Evolutionary conservation across 1,284 basidiomycete genomes (phyloP).

Genomic region (Schizophyllum amplum): DNA sequence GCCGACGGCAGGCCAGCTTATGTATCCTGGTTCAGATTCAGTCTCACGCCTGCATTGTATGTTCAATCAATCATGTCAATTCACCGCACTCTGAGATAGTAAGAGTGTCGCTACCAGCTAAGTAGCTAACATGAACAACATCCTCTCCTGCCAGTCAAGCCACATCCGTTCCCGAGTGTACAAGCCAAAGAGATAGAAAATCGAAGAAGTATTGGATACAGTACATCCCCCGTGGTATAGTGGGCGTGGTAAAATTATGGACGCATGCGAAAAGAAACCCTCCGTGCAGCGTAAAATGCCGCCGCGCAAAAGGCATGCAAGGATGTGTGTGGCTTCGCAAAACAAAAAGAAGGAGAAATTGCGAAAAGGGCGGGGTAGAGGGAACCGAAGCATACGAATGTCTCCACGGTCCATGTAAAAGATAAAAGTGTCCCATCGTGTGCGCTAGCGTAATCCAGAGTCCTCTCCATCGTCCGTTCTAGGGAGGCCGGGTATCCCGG

Average conservation of each 20-base stretch:
- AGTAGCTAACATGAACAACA: not conserved
- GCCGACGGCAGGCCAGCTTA: no score
- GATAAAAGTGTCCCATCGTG: not conserved
- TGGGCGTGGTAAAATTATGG: not conserved
- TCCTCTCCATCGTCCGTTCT: not conserved
- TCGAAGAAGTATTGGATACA: not conserved
- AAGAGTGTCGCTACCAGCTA: not conserved
- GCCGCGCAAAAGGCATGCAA: not conserved
- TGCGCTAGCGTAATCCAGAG: not conserved
- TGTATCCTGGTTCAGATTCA: not conserved
- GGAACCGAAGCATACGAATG: not conserved
- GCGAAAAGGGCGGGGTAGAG: no score
- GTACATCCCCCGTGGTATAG: not conserved
- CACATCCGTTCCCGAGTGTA: not conserved
- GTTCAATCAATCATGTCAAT: not conserved
- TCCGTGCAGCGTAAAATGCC: no score
- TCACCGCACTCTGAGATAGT: not conserved
- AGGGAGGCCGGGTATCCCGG: slow-evolving; percentile 11
- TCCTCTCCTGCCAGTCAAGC: not conserved
- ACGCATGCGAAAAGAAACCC: not conserved
- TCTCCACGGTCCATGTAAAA: not conserved
- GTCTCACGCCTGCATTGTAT: no score
- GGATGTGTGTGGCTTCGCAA: not conserved
- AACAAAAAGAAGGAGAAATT: no score
- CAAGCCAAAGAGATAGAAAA: not conserved